Base-by-base conservation (phyloP, 306 rosid genomes). In the Rubus parviflorus region DNA sequence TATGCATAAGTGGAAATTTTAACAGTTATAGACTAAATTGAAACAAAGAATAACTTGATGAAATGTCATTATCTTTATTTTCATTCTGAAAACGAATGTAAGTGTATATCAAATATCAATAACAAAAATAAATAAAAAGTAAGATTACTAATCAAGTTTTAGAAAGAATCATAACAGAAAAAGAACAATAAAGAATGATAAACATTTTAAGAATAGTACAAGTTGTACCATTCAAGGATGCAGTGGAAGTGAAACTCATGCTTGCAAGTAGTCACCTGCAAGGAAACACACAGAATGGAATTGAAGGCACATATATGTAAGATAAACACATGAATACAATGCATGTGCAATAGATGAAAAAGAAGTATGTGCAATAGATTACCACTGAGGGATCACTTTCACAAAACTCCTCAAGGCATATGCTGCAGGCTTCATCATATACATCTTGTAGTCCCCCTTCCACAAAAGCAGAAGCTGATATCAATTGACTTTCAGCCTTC, bases 221-320 rank as follows among this genome's bases (percentile, higher is more conserved):
- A 20, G 14, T 43, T 25, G 69, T 92, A 96, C 99, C 99, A 96
- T 88, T 96, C 99, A 70, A 96, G 94, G 84, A 96, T 89, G 89
- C 99, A 96, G 52, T 96, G 98, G 80, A 96, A 87, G 84, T 96
- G 99, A 86, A 89, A 92, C 84, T 96, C 98, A 40, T 96, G 99
- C 79, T 80, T 90, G 89, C 99, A 96, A 57, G 61, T 71, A 60
- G 99, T 96, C 77, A 88, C 63, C 99, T 96, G 79, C 79, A 86
- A 84, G 60, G 45, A 58, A 78, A 76, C 68, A 70, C 72, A 81
- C 37, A 19, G 75, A 41, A 81, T 25, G 68, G 45, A 79, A 75
- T 78, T 80, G 48, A 82, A 61, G 63, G 77, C 19, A 49, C 64
- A 46, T 68, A 70, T 13, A 45, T 82, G 60, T 72, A 73, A 62